Evolutionary conservation across 352 stramenopile genomes (phyloP).

Genomic region (Aphanomyces stellatus): DNA sequence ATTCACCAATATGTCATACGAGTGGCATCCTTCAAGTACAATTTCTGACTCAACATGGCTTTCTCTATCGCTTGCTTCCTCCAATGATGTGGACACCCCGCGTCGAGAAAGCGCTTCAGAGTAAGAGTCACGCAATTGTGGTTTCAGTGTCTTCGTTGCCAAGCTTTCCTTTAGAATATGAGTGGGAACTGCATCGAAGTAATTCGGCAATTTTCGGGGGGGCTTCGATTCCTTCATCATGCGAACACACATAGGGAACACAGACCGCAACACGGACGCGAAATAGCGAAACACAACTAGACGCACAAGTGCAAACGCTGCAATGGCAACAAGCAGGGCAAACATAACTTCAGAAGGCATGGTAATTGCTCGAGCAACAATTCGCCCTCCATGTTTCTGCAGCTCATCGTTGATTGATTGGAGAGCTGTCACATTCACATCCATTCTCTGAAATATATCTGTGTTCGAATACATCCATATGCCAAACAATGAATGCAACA

Average conservation of each 20-base stretch:
- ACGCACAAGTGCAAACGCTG: constrained; percentile 38
- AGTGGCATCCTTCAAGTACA: constrained; percentile 6
- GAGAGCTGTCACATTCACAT: not conserved
- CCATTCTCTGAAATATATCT: constrained; percentile 53
- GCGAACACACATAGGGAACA: constrained; percentile 44
- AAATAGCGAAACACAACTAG: constrained; percentile 63
- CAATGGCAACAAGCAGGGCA: constrained; percentile 50
- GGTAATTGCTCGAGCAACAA: constrained; percentile 51
- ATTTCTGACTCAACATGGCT: not conserved
- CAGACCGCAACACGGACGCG: constrained; percentile 40
- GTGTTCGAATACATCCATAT: constrained; percentile 86
- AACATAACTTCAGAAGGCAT: constrained; percentile 73
- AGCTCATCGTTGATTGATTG: constrained; percentile 9
- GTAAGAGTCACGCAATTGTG: not conserved
- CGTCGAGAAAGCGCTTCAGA: not conserved
- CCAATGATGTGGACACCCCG: not conserved
- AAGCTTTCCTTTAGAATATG: constrained; percentile 4
- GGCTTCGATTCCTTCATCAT: constrained; percentile 48
- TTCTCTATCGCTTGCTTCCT: not conserved
- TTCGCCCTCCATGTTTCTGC: constrained; percentile 29
- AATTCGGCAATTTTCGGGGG: constrained; percentile 64
- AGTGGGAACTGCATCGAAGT: constrained; percentile 50
- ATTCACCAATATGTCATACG: constrained; percentile 17
- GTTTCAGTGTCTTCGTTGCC: constrained; percentile 1
- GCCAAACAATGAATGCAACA: constrained; percentile 60